Evolutionary conservation across 345 rosid genomes (phyloP), one percentile per base, ranked within the genome.

Genomic region (Euphorbia lathyris): DNA sequence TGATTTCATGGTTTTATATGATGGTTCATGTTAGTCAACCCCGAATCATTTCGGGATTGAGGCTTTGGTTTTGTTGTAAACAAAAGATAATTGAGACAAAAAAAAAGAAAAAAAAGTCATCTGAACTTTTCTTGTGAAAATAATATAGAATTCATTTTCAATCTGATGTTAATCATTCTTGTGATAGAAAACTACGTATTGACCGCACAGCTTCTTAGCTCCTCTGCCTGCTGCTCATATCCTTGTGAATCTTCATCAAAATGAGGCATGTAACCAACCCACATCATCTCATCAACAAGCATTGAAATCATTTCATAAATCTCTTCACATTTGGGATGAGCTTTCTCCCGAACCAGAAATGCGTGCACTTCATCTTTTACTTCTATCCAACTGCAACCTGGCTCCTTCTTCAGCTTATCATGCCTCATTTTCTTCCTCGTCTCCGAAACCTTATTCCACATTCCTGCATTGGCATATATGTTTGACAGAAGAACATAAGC

Each of bases 351-450:
- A 58, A 76, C 83, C 63, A 86, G 86, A 79, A 94, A 94, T 62
- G 86, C 68, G 58, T 90, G 93, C 36, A 94, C 81, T 78, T 85
- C 93, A 65, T 90, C 92, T 77, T 84, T 90, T 27, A 91, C 71
- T 83, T 90, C 95, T 56, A 94, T 84, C 97, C 97, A 91, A 80
- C 98, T 91, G 75, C 95, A 94, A 60, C 97, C 97, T 9, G 97
- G 97, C 79, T 94, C 97, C 81, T 94, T 94, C 79, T 83, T 91
- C 45, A 90, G 82, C 78, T 80, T 88, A 17, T 76, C 79, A 63
- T 83, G 50, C 81, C 82, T 87, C 90, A 95, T 90, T 36, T 75
- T 80, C 71, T 79, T 88, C 81, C 99, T 84, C 80, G 79, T 68
- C 36, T 84, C 80, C 0, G 88, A 86, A 40, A 87, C 97, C 69